Base-by-base conservation (phyloP, 2,329 filamentous ascomycete genomes). In the Aspergillus novoparasiticus region DNA sequence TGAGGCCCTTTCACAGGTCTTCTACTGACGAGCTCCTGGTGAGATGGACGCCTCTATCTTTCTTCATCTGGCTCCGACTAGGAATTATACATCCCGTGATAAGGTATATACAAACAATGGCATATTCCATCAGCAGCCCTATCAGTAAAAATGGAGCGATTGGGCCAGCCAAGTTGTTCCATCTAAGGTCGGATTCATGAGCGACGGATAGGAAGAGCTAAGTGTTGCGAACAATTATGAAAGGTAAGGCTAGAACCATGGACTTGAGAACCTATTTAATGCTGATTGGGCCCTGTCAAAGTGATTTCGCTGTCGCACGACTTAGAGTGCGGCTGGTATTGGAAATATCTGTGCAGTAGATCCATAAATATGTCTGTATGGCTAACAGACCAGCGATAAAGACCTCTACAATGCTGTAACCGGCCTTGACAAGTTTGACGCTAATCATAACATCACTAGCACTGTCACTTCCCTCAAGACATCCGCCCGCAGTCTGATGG, bases 121-220 rank as follows among this genome's bases (percentile, higher is more conserved):
- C 50, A 50, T 68, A 68, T 46, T 69, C 68, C 66, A 69, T 69
- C 12, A 71, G 5, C 26, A 71, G 45, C 1, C 62, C 66, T 70
- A 73, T 71, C 1, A 68, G 34, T 16, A 72, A 39, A 48, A 71
- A 69, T 4, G 71, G 64, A 4, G 62, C 63, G 59, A 71, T 64
- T 5, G 66, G 66, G 28, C 71, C 68, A 1, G 10, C 54, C 14
- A 72, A 21, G 11, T 67, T 58, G 30, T 67, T 66, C 70, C 69
- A 73, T 34, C 56, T 64, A 9, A 57, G 28, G 21, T 66, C 67
- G 0, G 48, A 48, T 16, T 59, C 19, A 19, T 64, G 51, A 41
- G 67, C 66, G 1, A 70, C 64, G 1, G 70, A 73, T 10, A 73
- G 62, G 46, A 72, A 72, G 5, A 70, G 65, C 36, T 69, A 71